phyloP scores from a whole-genome alignment of 2,329 filamentous ascomycete species.

The Fusarium humuli region DNA sequence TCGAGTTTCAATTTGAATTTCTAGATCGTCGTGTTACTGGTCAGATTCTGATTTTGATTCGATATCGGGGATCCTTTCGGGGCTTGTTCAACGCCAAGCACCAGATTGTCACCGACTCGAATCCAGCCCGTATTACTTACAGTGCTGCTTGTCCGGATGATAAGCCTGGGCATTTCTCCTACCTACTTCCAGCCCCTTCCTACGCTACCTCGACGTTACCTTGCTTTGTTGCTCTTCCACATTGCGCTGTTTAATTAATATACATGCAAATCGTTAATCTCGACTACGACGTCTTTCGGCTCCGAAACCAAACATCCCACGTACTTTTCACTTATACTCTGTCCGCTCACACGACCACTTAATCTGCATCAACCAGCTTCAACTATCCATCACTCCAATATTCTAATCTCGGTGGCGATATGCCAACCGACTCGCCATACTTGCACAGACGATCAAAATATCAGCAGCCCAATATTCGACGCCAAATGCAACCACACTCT shows the following conservation, averaged over 20 bases:
- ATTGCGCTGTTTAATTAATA: constrained; percentile 8
- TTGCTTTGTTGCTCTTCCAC: constrained; percentile 12
- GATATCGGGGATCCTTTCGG: constrained; percentile 15
- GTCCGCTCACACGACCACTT: not conserved
- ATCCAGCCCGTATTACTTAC: constrained; percentile 1
- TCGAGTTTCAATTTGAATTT: constrained; percentile 6
- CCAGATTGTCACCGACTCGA: constrained; percentile 27
- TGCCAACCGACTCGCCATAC: constrained; percentile 26
- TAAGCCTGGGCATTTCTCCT: constrained; percentile 40
- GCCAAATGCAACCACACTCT: constrained; percentile 7
- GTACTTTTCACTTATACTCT: constrained; percentile 13
- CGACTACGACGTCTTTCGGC: constrained; percentile 13
- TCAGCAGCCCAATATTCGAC: constrained; percentile 1
- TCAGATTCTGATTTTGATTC: not conserved
- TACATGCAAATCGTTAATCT: constrained; percentile 1
- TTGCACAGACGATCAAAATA: constrained; percentile 30
- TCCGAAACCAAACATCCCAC: constrained; percentile 10
- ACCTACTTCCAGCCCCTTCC: constrained; percentile 35
- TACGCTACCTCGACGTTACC: constrained; percentile 26
- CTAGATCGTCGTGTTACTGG: constrained; percentile 4
- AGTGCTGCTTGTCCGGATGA: constrained; percentile 29
- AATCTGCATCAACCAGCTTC: constrained; percentile 1
- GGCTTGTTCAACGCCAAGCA: constrained; percentile 36
- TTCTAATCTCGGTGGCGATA: constrained; percentile 34
- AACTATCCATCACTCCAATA: not conserved